A percentile compares a stretch with the other conserved stretches of the same genome.
phyloP scores from a whole-genome alignment of 2,329 filamentous ascomycete genomes.

The Orbilia brochopaga region DNA sequence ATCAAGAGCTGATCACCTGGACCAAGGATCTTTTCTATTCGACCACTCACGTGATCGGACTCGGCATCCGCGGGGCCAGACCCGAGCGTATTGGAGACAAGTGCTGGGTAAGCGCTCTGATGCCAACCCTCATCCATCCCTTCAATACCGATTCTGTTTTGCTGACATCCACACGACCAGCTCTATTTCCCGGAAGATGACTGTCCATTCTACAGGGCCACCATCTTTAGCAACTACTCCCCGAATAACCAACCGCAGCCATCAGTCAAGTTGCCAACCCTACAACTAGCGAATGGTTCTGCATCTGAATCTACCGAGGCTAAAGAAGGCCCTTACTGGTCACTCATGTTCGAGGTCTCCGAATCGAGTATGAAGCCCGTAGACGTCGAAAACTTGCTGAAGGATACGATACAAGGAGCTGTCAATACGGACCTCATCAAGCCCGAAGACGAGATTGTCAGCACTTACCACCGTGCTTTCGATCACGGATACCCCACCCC shows the following conservation, averaged over 20 bases:
- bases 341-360: conserved; percentile 98
- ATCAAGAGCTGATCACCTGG: conserved; percentile 79
- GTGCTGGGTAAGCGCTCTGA: conserved; percentile 94
- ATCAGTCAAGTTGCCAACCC: conserved; percentile 81
- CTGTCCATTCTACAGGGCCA: conserved; percentile 98
- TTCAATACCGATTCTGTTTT: too few species aligned
- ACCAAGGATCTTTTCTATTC: conserved; percentile 96
- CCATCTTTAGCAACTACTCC: conserved; percentile 99
- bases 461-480: conserved; percentile 96
- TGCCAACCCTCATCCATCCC: too few species aligned
- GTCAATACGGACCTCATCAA: conserved; percentile 98
- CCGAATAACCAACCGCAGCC: conserved; percentile 93
- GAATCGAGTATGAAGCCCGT: conserved; percentile 96
- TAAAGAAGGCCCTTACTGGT: conserved; percentile 96
- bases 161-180: conserved; percentile 58
- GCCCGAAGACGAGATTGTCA: conserved; percentile 90
- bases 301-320: conserved; percentile 74
- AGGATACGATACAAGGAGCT: conserved; percentile 91
- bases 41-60: conserved; percentile 94
- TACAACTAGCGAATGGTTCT: conserved; percentile 83
- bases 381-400: conserved; percentile 79
- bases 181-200: conserved; percentile 99
- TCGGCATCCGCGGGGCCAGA: conserved; percentile 87
- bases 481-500: conserved; percentile 98
- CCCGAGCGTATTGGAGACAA: conserved; percentile 98